These are phyloP conservation scores for Zymoseptoria passerinii DNA, from an alignment of 2,329 filamentous ascomycete genomes.

Conservation along the genomic window DNA sequence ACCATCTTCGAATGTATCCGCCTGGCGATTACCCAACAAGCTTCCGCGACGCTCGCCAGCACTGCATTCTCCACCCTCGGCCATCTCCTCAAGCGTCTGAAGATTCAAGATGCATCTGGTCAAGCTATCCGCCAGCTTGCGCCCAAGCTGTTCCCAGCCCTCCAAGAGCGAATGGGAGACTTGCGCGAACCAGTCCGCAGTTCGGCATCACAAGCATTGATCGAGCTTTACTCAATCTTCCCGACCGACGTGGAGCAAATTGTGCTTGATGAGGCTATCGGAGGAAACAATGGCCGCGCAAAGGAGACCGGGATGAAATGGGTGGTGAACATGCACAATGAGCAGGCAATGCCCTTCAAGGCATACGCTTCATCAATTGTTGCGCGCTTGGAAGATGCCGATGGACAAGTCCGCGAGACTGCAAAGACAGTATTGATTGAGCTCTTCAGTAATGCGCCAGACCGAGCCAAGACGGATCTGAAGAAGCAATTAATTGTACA, in stretches of 20 bases:
- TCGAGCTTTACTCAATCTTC: conserved; percentile 65
- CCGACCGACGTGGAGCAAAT: conserved; percentile 69
- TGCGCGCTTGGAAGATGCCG: conserved; percentile 80
- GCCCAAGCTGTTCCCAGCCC: conserved; percentile 60
- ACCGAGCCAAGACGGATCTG: conserved; percentile 76
- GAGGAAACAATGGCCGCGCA: conserved; percentile 70
- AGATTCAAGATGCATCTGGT: conserved; percentile 71
- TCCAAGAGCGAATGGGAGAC: conserved; percentile 81
- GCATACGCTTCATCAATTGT: conserved; percentile 75
- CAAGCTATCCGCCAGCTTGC: conserved; percentile 58
- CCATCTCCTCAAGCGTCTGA: conserved; percentile 77
- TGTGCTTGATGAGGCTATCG: conserved; percentile 69
- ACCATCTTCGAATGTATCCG: conserved; percentile 76
- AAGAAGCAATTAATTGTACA: conserved; percentile 77
- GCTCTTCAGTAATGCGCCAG: conserved; percentile 73
- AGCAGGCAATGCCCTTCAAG: conserved; percentile 71
- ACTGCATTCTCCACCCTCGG: conserved; percentile 81
- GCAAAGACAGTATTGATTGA: conserved; percentile 79
- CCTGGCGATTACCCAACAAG: conserved; percentile 64
- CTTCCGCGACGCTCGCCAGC: conserved; percentile 63
- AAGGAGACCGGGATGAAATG: conserved; percentile 81
- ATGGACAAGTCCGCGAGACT: conserved; percentile 74
- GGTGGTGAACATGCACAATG: conserved; percentile 78
- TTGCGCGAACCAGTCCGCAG: conserved; percentile 75
- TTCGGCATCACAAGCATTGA: conserved; percentile 65